Evolutionary conservation across 2,329 filamentous ascomycete genomes (phyloP).

Genomic region (Endothia cerciana): DNA sequence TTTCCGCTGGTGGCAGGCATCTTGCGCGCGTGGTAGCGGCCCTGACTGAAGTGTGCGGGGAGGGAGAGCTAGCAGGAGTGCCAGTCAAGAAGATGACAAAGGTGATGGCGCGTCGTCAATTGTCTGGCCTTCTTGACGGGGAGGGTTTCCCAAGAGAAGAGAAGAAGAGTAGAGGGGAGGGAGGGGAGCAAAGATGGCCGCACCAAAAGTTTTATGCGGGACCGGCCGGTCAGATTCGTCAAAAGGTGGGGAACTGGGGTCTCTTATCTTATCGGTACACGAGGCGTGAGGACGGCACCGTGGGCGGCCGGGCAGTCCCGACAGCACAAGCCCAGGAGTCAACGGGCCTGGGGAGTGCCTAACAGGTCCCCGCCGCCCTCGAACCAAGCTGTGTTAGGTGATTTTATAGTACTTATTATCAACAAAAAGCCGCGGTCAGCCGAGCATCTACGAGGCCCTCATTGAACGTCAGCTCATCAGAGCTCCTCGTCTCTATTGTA

Average conservation of each 20-base stretch:
- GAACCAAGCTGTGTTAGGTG: background rate
- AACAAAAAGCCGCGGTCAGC: background rate
- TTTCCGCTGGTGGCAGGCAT: constrained; percentile 78
- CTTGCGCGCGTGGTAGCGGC: constrained; percentile 42
- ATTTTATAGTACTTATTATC: background rate
- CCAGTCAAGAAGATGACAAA: constrained; percentile 27
- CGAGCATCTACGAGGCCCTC: background rate
- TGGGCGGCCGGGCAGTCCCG: background rate
- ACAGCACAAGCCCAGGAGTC: too few relatives aligned
- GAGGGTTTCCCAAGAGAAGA: constrained; percentile 30
- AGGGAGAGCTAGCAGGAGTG: constrained; percentile 4
- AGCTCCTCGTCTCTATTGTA: too few relatives aligned
- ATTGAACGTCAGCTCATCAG: too few relatives aligned
- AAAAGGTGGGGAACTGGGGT: constrained; percentile 13
- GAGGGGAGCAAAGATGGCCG: constrained; percentile 4
- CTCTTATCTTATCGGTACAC: constrained; percentile 13
- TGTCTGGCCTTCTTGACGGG: constrained; percentile 28
- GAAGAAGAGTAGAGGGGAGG: constrained; percentile 17
- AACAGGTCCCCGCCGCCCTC: background rate
- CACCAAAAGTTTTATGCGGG: constrained; percentile 24
- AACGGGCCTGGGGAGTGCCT: background rate
- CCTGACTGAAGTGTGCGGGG: background rate
- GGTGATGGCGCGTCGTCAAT: constrained; percentile 20
- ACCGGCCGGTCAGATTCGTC: background rate
- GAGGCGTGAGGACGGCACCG: background rate